Conservation (phyloP, 345 rosid species). For the Rhizophora apiculata region DNA sequence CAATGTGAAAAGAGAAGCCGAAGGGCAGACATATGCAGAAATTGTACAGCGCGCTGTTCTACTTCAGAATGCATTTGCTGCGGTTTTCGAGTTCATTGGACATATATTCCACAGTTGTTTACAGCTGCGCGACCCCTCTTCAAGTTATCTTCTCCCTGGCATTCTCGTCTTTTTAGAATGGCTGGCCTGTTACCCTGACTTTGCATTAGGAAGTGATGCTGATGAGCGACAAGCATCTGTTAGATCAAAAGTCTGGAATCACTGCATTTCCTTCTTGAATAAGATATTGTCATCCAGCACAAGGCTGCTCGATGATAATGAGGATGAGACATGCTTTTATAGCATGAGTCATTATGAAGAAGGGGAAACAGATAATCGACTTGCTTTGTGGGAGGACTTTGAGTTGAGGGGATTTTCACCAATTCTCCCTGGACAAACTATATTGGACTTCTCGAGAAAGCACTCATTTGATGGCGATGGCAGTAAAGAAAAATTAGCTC, state of each 20-base stretch:
- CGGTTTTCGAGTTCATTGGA: slow-evolving; percentile 77
- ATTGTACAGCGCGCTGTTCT: slow-evolving; percentile 85
- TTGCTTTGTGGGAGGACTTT: slow-evolving; percentile 91
- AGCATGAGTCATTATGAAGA: slow-evolving; percentile 89
- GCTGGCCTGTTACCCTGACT: slow-evolving; percentile 85
- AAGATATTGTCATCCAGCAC: slow-evolving; percentile 52
- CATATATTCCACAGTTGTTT: slow-evolving; percentile 55
- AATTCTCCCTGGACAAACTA: slow-evolving; percentile 76
- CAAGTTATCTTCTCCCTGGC: slow-evolving; percentile 78
- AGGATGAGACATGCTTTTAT: slow-evolving; percentile 79
- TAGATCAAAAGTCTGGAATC: slow-evolving; percentile 68
- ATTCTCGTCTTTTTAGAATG: slow-evolving; percentile 84
- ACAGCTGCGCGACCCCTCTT: slow-evolving; percentile 63
- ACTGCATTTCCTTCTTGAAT: slow-evolving; percentile 61
- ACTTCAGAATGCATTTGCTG: slow-evolving; percentile 72
- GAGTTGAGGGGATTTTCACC: slow-evolving; percentile 93
- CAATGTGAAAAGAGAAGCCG: slow-evolving; percentile 65
- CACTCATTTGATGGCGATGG: slow-evolving; percentile 57
- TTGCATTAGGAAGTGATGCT: slow-evolving; percentile 55
- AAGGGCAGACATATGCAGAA: slow-evolving; percentile 85
- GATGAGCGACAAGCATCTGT: slow-evolving; percentile 65
- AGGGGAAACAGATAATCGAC: slow-evolving; percentile 80
- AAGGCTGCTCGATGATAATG: slow-evolving; percentile 51
- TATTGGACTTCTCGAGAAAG: slow-evolving; percentile 83
- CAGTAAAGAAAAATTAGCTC: slow-evolving; percentile 60